Evolutionary conservation across 2,329 filamentous ascomycete species (phyloP).

Genomic region (Pseudogymnoascus pannorum): DNA sequence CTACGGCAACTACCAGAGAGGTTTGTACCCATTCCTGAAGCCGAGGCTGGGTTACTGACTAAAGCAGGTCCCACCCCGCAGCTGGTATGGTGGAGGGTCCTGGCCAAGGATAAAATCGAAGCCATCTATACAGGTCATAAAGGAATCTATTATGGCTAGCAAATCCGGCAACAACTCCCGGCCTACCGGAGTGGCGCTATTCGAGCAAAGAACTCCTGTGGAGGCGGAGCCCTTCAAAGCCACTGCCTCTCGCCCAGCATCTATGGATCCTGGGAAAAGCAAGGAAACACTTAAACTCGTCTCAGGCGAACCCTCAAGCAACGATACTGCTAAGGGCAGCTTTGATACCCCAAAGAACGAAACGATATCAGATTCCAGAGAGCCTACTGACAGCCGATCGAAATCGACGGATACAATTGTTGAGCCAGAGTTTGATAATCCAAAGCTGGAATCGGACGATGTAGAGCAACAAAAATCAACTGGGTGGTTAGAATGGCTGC

Average conservation of each 20-base stretch:
- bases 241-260: slow-evolving; percentile 22
- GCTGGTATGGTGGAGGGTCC: slow-evolving; percentile 51
- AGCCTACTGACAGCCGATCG: background rate
- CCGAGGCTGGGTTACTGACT: background rate
- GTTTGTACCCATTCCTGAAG: background rate
- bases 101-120: slow-evolving; percentile 51
- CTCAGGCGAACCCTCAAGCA: background rate
- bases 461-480: background rate
- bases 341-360: background rate
- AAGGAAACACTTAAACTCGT: slow-evolving; percentile 26
- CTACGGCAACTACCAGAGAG: background rate
- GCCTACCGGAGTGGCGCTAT: slow-evolving; percentile 23
- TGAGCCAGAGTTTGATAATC: background rate
- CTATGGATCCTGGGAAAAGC: slow-evolving; percentile 28
- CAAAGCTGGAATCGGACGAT: background rate
- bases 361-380: background rate
- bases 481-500: slow-evolving; percentile 2
- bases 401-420: background rate
- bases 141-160: slow-evolving; percentile 52
- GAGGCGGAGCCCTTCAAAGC: background rate
- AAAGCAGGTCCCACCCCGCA: slow-evolving; percentile 23
- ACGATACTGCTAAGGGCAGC: background rate
- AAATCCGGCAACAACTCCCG: slow-evolving; percentile 23
- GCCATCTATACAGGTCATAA: slow-evolving; percentile 52
- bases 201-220: slow-evolving; percentile 22